A percentile compares a stretch with the other conserved stretches of the same genome.
Evolutionary conservation across 2,329 filamentous ascomycete species (phyloP).

Genomic region (Ophioceras dolichostomum): DNA sequence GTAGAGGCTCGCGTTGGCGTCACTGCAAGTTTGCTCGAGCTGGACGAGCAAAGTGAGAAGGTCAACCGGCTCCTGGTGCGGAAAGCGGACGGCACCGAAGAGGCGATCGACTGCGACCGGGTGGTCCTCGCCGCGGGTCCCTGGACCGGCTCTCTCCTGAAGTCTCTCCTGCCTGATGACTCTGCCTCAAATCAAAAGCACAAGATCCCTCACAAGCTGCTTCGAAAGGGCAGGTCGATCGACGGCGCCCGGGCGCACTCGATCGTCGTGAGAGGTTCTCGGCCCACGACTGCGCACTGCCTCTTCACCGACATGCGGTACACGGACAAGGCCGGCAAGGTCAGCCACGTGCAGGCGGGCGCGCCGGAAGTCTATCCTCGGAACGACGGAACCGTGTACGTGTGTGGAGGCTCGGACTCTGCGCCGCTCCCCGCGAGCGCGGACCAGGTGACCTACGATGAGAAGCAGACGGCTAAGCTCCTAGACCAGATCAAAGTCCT

Average conservation of each 20-base stretch:
- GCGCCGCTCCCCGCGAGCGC: slow-evolving; percentile 66
- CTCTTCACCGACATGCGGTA: slow-evolving; percentile 71
- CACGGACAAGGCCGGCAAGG: slow-evolving; percentile 36
- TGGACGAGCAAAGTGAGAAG: slow-evolving; percentile 30
- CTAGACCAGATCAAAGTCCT: slow-evolving; percentile 62
- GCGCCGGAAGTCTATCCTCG: slow-evolving; percentile 91
- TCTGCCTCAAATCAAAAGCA: background rate
- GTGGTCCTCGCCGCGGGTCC: slow-evolving; percentile 52
- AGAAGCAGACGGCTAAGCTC: slow-evolving; percentile 70
- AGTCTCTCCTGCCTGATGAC: background rate
- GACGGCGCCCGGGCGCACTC: slow-evolving; percentile 42
- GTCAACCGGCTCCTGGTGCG: slow-evolving; percentile 40
- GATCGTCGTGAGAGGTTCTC: background rate
- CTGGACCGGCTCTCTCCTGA: slow-evolving; percentile 50
- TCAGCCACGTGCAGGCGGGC: slow-evolving; percentile 37
- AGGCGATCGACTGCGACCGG: slow-evolving; percentile 30
- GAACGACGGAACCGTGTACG: slow-evolving; percentile 81
- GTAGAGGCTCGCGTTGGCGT: slow-evolving; percentile 57
- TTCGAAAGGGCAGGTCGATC: slow-evolving; percentile 2
- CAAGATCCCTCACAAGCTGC: background rate
- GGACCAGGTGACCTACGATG: slow-evolving; percentile 65
- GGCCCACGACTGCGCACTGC: slow-evolving; percentile 1
- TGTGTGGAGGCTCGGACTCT: slow-evolving; percentile 50
- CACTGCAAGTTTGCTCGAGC: slow-evolving; percentile 36
- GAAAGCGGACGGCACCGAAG: slow-evolving; percentile 16